These are phyloP conservation scores for Didymella pinodella DNA, from an alignment of 2,329 filamentous ascomycete species.

Conservation along the genomic window DNA sequence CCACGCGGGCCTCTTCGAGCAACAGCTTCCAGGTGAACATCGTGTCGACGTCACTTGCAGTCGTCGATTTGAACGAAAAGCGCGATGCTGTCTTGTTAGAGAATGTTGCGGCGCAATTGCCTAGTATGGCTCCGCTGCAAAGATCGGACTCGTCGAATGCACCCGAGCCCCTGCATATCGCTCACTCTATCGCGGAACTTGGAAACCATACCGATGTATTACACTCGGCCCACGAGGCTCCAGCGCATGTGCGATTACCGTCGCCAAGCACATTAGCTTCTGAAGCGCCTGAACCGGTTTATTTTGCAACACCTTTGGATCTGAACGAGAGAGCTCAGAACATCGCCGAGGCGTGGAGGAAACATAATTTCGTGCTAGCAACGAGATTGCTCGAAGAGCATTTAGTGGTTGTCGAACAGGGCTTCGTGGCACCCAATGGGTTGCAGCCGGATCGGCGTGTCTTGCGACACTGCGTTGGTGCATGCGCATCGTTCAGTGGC, in stretches of 20 bases:
- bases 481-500: conserved; percentile 38
- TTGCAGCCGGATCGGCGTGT: conserved; percentile 39
- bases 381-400: conserved; percentile 35
- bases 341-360: conserved; percentile 4
- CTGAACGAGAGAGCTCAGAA: conserved; percentile 4
- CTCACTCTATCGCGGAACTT: neutral
- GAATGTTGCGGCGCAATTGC: no score
- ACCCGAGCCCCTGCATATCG: conserved; percentile 7
- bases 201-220: no score
- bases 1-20: conserved; percentile 18
- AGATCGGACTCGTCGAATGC: conserved; percentile 14
- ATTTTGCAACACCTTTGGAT: neutral
- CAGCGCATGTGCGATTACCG: neutral
- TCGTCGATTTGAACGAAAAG: neutral
- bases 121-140: neutral
- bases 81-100: neutral
- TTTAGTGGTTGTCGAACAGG: conserved; percentile 37
- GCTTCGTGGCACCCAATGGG: conserved; percentile 27
- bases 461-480: conserved; percentile 39
- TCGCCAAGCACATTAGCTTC: neutral
- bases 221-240: neutral
- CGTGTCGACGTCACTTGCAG: neutral
- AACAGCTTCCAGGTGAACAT: neutral
- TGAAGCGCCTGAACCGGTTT: conserved; percentile 5
- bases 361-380: conserved; percentile 31